These are phyloP conservation scores for Porpolomopsis calyptriformis DNA, from an alignment of 768 basidiomycete genomes.

Conservation along the genomic window DNA sequence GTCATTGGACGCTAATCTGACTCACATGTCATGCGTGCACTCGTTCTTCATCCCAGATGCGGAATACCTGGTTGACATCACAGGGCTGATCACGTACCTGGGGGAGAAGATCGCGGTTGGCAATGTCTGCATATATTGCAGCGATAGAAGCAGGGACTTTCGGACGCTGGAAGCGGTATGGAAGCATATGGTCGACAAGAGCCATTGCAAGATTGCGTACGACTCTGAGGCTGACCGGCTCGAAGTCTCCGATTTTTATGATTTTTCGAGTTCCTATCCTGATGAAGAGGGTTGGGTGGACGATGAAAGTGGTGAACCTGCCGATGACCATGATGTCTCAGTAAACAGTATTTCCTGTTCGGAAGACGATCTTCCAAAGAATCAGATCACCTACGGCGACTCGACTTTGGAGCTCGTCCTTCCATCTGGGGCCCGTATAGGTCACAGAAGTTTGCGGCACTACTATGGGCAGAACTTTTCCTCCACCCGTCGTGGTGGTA, in stretches of 20 bases:
- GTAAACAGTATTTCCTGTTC: constrained; percentile 28
- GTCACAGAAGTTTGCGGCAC: constrained; percentile 76
- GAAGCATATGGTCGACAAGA: constrained; percentile 94
- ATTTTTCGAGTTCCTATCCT: constrained; percentile 78
- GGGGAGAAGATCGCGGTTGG: constrained; percentile 91
- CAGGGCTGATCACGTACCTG: constrained; percentile 75
- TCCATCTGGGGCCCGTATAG: constrained; percentile 86
- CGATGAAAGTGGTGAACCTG: constrained; percentile 31
- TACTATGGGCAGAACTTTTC: constrained; percentile 82
- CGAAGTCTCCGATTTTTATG: constrained; percentile 88
- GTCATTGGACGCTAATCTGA: constrained; percentile 54
- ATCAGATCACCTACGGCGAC: constrained; percentile 66
- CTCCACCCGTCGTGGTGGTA: constrained; percentile 27
- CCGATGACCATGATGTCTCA: constrained; percentile 29
- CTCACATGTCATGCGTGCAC: constrained; percentile 81
- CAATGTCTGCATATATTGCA: constrained; percentile 89
- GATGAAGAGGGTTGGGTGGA: constrained; percentile 29
- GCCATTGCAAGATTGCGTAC: constrained; percentile 94
- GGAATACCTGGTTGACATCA: constrained; percentile 76
- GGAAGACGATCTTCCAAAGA: constrained; percentile 37
- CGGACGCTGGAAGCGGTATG: constrained; percentile 77
- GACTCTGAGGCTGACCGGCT: constrained; percentile 69
- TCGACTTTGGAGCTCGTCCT: constrained; percentile 81
- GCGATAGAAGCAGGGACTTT: constrained; percentile 72
- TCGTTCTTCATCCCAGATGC: constrained; percentile 96